Base-by-base conservation (phyloP, 1,139 yeast genomes). In the Pneumocystis canis region DNA sequence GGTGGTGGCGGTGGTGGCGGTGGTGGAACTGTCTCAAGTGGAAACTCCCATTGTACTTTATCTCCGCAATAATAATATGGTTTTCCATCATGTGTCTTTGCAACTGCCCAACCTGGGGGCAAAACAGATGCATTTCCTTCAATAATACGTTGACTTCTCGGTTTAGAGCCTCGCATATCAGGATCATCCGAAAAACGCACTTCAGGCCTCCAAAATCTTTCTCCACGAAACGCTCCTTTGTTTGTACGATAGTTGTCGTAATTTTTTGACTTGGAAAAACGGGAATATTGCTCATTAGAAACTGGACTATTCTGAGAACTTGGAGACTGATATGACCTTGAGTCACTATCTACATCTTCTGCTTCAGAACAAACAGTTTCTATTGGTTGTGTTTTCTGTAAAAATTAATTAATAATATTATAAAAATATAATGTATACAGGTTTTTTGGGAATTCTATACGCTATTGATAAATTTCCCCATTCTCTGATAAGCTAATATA, bases 381-480 rank as follows among this genome's bases (percentile, higher is more conserved):
- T 47, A 28, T 18, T 47, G 11, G 54, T 9, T 47, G 54, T 47
- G n/a, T 5, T 47, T 47, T 47, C 54, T 47, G 11, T 6, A 47
- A 47, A 47, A 25, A 3, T 25, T n/a, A n/a, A 31, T 47, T 25
- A 47, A 41, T 25, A 41, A 47, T 18, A 14, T 25, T 47, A 40
- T 47, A 14, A 47, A 47, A 47, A 47, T 47, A 33, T 66, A 62
- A 53, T 69, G 16, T 71, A 14, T 75, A 72, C 65, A 86, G 84
- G 0, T 25, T 47, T 47, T 47, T 47, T 47, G 20, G 92, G 92
- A 61, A 92, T 92, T 64, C 95, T 81, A 70, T 85, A 87, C 6
- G 92, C 94, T 82, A 88, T 83, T 70, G 87, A 84, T 66, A 89
- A 80, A 40, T 76, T 77, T 58, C 84, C 78, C 97, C 97, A 92